phyloP scores from a whole-genome alignment of 306 rosid genomes.

The Arachis stenosperma region DNA sequence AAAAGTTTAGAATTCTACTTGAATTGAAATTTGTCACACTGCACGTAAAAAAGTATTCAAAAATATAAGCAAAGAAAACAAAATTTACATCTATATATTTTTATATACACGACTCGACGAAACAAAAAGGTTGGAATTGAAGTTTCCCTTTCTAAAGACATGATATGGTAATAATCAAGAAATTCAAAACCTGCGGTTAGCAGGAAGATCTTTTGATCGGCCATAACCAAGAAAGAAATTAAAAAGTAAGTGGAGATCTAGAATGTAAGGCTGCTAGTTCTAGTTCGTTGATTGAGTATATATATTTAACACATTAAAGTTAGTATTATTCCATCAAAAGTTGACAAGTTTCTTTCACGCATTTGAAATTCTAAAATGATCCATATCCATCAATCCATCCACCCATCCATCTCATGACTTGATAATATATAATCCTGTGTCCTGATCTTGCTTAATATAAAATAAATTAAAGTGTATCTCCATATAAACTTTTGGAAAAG shows the following conservation, averaged over 20 bases:
- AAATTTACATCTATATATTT: no score
- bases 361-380: neutral
- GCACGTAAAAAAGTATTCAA: no score
- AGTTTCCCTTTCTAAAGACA: slow-evolving; percentile 38
- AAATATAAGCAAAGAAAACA: no score
- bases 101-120: slow-evolving; percentile 1
- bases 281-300: slow-evolving; percentile 28
- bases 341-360: slow-evolving; percentile 38
- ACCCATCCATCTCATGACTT: slow-evolving; percentile 6
- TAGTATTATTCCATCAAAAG: slow-evolving; percentile 40
- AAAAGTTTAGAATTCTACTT: no score
- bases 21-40: no score
- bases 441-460: no score
- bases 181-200: slow-evolving; percentile 15
- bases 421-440: no score
- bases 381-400: neutral
- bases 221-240: slow-evolving; percentile 36
- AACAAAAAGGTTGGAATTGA: slow-evolving; percentile 11
- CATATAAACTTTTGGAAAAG: slow-evolving; percentile 17
- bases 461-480: neutral
- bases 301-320: slow-evolving; percentile 10
- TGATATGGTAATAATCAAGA: slow-evolving; percentile 33
- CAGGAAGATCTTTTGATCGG: slow-evolving; percentile 30
- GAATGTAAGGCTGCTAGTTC: slow-evolving; percentile 22
- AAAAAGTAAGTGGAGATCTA: slow-evolving; percentile 11